Evolutionary conservation across 106 monocot genomes (phyloP), one percentile per base, ranked within the genome.

Genomic region (Apostasia shenzhenica): DNA sequence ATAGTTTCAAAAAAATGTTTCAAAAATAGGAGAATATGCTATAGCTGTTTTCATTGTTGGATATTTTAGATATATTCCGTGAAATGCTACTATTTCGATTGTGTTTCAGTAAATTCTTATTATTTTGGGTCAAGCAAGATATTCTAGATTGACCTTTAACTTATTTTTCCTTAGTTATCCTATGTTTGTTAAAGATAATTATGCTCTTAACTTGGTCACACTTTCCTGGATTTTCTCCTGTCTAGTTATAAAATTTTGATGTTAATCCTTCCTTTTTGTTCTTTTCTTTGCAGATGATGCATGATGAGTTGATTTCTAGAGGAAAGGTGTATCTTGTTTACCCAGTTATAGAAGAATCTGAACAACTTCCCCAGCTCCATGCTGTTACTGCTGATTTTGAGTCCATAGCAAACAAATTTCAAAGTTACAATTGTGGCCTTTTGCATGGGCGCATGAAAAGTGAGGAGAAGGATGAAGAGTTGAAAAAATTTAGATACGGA

Each of bases 301-400:
- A 38, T 55, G 87, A 99, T 72, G 99, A 99, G 61, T 75, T 99
- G 37, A 40, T 67, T 2, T 57, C 63, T 54, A 90, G 83, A 48
- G 99, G 99, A 55, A 99, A 85, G 61, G 66, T 99, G 6, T 99
- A 93, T 75, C 83, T 99, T 57, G 99, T 99, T 1, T 99, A 90
- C 63, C 99, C 99, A 67, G 67, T 93, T 39, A 99, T 99, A 14
- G 76, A 85, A 42, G 87, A 99, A 80, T 99, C 99, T 6, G 92
- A 90, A 46, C 89, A 93, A 48, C 55, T 99, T 59, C 99, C 99
- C 1, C 86, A 90, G 71, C 83, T 99, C 39, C 99, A 65, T 68
- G 99, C 92, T 63, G 99, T 85, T 51, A 55, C 67, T 48, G 77
- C 75, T 47, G 93, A 92, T 45, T 70, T 87, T 57, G 77, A 66